Conservation (phyloP, 2,329 filamentous ascomycete species). For the Cercospora citrullina region DNA sequence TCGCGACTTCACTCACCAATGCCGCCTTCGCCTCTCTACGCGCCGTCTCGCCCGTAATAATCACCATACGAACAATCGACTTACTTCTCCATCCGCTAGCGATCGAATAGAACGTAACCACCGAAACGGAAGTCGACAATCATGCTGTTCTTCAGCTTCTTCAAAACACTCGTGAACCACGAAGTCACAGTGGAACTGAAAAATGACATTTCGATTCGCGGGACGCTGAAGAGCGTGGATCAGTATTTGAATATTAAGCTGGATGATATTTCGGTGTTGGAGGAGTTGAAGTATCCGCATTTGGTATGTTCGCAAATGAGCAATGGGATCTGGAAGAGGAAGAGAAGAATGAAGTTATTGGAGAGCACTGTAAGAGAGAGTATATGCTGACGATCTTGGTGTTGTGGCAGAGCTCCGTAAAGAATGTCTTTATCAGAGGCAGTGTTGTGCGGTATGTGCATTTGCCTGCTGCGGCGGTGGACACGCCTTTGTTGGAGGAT, state of each 20-base stretch:
- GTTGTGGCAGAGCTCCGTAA: slow-evolving; percentile 66
- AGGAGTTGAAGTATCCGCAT: slow-evolving; percentile 93
- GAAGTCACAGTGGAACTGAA: slow-evolving; percentile 98
- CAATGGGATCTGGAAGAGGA: background rate
- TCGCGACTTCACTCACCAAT: slow-evolving; percentile 1
- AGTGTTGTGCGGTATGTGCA: slow-evolving; percentile 93
- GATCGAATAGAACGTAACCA: background rate
- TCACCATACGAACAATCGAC: background rate
- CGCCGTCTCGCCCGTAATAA: background rate
- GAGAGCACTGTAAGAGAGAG: background rate
- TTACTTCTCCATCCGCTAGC: background rate
- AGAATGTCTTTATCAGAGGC: slow-evolving; percentile 93
- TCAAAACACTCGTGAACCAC: slow-evolving; percentile 67
- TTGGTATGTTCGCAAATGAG: slow-evolving; percentile 56
- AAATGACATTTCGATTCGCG: slow-evolving; percentile 96
- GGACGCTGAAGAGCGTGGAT: slow-evolving; percentile 93
- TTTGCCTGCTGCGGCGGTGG: slow-evolving; percentile 76
- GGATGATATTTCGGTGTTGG: slow-evolving; percentile 88
- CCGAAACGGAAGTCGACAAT: background rate
- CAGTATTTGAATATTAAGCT: slow-evolving; percentile 99
- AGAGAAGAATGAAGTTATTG: background rate
- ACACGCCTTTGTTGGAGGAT: slow-evolving; percentile 84
- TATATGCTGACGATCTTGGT: background rate
- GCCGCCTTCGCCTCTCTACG: background rate
- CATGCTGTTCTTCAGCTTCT: slow-evolving; percentile 33